Conservation (phyloP, 345 rosid species). For the Murraya paniculata region DNA sequence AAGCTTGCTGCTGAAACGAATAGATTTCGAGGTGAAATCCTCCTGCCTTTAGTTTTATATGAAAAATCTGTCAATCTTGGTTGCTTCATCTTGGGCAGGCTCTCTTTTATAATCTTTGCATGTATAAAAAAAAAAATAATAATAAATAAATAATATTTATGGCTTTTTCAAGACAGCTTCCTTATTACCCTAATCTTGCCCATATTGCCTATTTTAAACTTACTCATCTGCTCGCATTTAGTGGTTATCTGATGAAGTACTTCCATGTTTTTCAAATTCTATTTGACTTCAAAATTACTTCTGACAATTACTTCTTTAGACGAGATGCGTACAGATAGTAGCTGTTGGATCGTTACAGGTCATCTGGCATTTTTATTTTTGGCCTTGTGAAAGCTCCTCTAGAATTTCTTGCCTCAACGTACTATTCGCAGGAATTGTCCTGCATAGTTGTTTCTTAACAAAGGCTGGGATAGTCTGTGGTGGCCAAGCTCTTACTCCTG, state of each 20-base stretch:
- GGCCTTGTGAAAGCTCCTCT: neutral
- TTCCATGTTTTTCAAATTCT: neutral
- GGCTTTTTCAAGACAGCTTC: neutral
- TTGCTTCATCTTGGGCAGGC: neutral
- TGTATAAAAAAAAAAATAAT: too few species aligned
- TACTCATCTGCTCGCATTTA: neutral
- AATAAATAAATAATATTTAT: neutral
- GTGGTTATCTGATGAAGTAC: neutral
- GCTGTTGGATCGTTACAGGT: neutral
- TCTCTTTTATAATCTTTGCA: neutral
- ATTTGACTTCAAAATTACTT: neutral
- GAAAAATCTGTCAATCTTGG: neutral
- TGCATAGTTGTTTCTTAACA: neutral
- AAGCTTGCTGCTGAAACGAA: constrained; percentile 98
- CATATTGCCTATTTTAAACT: neutral
- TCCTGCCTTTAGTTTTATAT: constrained; percentile 1
- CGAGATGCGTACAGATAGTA: neutral
- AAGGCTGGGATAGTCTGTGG: neutral
- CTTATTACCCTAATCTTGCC: neutral
- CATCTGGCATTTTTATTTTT: neutral
- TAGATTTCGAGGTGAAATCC: constrained; percentile 67
- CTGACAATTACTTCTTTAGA: neutral
- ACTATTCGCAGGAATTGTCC: neutral
- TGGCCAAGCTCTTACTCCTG: neutral
- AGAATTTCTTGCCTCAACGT: neutral